Evolutionary conservation across 177 flowering plant species (phyloP), one percentile per base, ranked within the genome.

Genomic region (Vitis hybrid): DNA sequence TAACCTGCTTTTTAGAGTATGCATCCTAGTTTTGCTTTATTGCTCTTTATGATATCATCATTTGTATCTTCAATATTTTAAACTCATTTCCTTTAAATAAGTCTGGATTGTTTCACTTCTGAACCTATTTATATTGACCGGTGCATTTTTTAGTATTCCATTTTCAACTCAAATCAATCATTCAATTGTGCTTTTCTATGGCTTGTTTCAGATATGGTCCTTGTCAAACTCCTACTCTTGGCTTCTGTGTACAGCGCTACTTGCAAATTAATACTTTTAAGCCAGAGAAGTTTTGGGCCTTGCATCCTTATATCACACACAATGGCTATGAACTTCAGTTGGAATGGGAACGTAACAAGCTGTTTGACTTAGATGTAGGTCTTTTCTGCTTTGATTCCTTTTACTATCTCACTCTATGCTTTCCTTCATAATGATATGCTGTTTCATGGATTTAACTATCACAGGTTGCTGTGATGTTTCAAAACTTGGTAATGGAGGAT

Each of bases 161-260:
- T 45, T 39, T 63, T 55, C 31, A 48, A 14, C 33, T 48, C 12
- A 52, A 48, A 39, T 31, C 29, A 56, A 45, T 33, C 14, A 11
- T 58, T 63, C 22, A 60, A 19, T 65, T 18, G 16, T 39, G 14
- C 62, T 74, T 51, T 50, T 16, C 58, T 58, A 10, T 66, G 77
- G 11, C 57, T 71, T 75, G 45, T 85, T 82, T 77, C 93, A 94
- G 98, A 19, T 94, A 92, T 78, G 99, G 99, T 45, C 99, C 99
- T 19, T 94, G 99, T 72, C 99, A 94, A 79, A 94, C 99, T 70
- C 99, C 99, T 60, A 94, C 99, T 14, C 97, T 94, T 72, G 97
- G 99, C 60, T 94, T 94, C 68, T 94, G 99, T 77, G 97, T 94
- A 49, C 97, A 92, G 66, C 91, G 99, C 9, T 82, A 94, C 83